Conservation (phyloP, 352 stramenopile genomes). For the Phytopythium mirpurense region DNA sequence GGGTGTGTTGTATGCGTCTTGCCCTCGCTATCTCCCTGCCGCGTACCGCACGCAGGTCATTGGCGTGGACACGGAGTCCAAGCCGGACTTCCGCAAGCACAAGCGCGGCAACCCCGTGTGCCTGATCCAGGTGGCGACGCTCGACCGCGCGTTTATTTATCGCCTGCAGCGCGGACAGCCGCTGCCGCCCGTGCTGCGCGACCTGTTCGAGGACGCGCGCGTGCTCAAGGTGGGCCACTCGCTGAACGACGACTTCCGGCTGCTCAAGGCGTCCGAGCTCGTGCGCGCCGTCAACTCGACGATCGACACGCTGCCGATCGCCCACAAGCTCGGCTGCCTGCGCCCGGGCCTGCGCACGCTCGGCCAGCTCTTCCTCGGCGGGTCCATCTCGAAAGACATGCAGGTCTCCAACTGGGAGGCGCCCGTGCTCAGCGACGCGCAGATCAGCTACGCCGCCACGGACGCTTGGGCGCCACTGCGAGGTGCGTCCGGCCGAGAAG, state of each 20-base stretch:
- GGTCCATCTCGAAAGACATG: slow-evolving; percentile 78
- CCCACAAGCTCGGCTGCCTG: slow-evolving; percentile 69
- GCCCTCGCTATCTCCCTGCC: no score
- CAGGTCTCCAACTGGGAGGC: slow-evolving; percentile 85
- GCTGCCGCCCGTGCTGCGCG: slow-evolving; percentile 49
- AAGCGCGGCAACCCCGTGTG: slow-evolving; percentile 65
- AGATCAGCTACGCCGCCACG: slow-evolving; percentile 78
- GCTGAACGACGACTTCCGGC: slow-evolving; percentile 68
- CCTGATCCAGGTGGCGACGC: slow-evolving; percentile 72
- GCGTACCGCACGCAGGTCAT: slow-evolving; percentile 26
- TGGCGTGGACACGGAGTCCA: slow-evolving; percentile 78
- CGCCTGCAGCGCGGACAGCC: slow-evolving; percentile 43
- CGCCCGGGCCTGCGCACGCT: slow-evolving; percentile 69
- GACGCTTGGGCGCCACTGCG: slow-evolving; percentile 71
- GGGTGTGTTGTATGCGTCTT: no score
- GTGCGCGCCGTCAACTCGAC: slow-evolving; percentile 61
- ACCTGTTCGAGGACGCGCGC: slow-evolving; percentile 44
- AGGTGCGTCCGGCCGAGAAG: no score
- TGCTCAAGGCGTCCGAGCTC: slow-evolving; percentile 49
- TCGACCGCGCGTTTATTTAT: slow-evolving; percentile 74
- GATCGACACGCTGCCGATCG: slow-evolving; percentile 75
- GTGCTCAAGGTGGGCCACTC: slow-evolving; percentile 80
- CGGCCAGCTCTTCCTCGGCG: slow-evolving; percentile 65
- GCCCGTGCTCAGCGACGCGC: slow-evolving; percentile 45
- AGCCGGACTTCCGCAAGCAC: slow-evolving; percentile 51